A percentile compares a stretch with the other conserved stretches of the same genome.
phyloP scores from a whole-genome alignment of 2,329 filamentous ascomycete genomes.

The Xylariales sp. region DNA sequence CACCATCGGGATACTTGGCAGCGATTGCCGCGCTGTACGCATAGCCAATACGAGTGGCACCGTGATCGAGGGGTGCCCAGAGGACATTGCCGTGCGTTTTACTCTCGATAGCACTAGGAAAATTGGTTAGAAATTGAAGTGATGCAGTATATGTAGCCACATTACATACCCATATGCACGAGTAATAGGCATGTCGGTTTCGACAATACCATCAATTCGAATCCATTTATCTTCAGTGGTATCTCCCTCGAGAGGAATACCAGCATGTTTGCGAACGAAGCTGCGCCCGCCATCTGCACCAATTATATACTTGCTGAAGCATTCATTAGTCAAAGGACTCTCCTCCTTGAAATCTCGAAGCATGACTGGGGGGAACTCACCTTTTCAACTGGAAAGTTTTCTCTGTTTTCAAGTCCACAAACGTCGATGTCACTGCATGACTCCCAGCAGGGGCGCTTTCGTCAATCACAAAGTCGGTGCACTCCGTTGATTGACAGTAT shows the following conservation, averaged over 20 bases:
- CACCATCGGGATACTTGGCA: conserved; percentile 33
- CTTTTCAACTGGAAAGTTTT: conserved; percentile 10
- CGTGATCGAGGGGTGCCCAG: conserved; percentile 49
- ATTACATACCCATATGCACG: conserved; percentile 36
- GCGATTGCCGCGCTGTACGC: conserved; percentile 39
- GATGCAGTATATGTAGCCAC: too few species aligned
- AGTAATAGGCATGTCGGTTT: conserved; percentile 43
- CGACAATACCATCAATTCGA: conserved; percentile 44
- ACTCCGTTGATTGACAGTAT: conserved; percentile 21
- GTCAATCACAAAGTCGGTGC: conserved; percentile 32
- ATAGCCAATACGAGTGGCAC: conserved; percentile 49
- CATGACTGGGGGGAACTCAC: too few species aligned
- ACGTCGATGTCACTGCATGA: conserved; percentile 21
- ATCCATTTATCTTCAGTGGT: conserved; percentile 49
- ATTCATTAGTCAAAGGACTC: background rate
- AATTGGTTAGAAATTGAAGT: background rate
- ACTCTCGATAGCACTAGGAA: conserved; percentile 37
- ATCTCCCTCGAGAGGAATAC: conserved; percentile 44
- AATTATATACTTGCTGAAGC: conserved; percentile 38
- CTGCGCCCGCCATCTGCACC: conserved; percentile 48
- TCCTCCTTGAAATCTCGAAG: conserved; percentile 2
- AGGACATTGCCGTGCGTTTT: conserved; percentile 50
- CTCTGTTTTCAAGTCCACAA: conserved; percentile 7
- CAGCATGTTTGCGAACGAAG: conserved; percentile 39
- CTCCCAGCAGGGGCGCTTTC: conserved; percentile 19